Conservation (phyloP, 176 grass and related monocot genomes). For the Typha latifolia region DNA sequence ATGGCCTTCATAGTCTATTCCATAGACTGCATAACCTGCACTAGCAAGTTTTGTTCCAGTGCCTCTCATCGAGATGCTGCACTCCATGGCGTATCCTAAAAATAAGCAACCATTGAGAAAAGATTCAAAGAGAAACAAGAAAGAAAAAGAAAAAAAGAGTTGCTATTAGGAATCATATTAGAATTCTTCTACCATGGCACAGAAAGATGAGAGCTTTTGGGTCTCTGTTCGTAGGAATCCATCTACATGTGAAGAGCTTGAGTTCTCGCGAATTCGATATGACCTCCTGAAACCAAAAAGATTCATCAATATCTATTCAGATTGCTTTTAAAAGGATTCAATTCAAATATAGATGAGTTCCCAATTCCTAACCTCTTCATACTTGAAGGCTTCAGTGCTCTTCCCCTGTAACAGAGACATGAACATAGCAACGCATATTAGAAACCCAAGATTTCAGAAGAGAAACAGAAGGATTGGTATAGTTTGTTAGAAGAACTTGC, state of each 20-base stretch:
- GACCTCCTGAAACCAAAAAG: conserved; percentile 33
- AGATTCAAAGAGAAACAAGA: background rate
- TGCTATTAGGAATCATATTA: background rate
- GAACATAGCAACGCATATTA: too few relatives aligned
- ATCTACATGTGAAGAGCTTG: conserved; percentile 51
- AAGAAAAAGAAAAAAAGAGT: background rate
- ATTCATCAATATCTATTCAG: background rate
- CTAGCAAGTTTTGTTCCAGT: conserved; percentile 39
- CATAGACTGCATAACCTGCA: conserved; percentile 56
- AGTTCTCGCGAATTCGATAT: conserved; percentile 39
- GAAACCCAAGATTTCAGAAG: too few relatives aligned
- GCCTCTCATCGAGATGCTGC: conserved; percentile 82
- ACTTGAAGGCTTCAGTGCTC: conserved; percentile 28
- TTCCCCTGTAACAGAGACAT: too few relatives aligned
- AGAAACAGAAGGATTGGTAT: too few relatives aligned
- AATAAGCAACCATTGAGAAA: conserved; percentile 4
- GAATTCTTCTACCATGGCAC: conserved; percentile 43
- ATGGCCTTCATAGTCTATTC: conserved; percentile 71
- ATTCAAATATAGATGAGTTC: background rate
- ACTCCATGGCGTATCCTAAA: conserved; percentile 71
- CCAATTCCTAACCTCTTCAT: conserved; percentile 41
- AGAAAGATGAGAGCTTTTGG: conserved; percentile 69
- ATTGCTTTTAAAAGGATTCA: background rate
- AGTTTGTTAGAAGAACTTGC: too few relatives aligned
- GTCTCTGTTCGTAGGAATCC: conserved; percentile 34